A percentile compares a stretch with the other conserved stretches of the same genome.
Conservation (phyloP, 202 grass and related monocot genomes). For the Carex sylvatica region DNA sequence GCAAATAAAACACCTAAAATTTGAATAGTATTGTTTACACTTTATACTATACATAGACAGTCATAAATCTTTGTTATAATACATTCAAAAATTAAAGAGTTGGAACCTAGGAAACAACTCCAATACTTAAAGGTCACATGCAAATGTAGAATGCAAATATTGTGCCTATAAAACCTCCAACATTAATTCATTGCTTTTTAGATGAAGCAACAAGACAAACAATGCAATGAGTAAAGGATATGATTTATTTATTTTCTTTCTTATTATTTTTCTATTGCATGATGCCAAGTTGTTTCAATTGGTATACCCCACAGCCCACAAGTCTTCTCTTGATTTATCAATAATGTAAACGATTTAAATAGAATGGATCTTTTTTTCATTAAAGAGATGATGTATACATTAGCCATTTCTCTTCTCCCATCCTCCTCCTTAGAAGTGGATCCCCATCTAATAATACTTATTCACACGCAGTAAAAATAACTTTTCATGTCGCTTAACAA, state of each 20-base stretch:
- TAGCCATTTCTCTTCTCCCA: not conserved
- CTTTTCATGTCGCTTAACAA: not conserved
- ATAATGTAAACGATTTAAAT: not conserved
- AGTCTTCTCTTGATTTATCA: conserved; percentile 6
- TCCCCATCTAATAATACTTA: not conserved
- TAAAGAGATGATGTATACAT: not conserved
- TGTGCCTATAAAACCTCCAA: conserved; percentile 27
- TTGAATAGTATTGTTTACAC: conserved; percentile 1
- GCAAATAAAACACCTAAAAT: not conserved
- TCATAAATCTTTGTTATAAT: not conserved
- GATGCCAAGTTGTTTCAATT: conserved; percentile 23
- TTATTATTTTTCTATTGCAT: conserved; percentile 1
- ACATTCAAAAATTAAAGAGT: conserved; percentile 21
- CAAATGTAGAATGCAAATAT: conserved; percentile 22
- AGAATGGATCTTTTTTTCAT: not conserved
- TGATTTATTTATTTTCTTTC: conserved; percentile 14
- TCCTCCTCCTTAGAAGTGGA: not conserved
- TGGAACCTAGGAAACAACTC: conserved; percentile 55
- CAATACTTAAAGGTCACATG: conserved; percentile 32
- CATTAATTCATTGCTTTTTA: conserved; percentile 20
- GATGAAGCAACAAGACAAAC: conserved; percentile 25
- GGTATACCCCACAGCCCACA: conserved; percentile 20
- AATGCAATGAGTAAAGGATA: conserved; percentile 8
- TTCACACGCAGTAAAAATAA: not conserved
- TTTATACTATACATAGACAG: not conserved